phyloP scores from a whole-genome alignment of 148 eudicot species.

The Amaranthus cruentus region DNA sequence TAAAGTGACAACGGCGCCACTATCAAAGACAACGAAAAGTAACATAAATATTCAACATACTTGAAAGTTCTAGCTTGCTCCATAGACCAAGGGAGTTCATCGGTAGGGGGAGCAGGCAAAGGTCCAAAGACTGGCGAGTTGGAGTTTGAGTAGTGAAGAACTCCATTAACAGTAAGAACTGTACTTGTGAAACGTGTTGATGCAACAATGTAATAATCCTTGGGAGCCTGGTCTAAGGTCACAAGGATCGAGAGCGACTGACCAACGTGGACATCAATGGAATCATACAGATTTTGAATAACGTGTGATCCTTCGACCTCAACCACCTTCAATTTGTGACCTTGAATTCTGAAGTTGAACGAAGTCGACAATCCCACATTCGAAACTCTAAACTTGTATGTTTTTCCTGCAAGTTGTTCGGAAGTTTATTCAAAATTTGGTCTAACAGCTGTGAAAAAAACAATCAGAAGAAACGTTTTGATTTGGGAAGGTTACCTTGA shows the following conservation, averaged over 20 bases:
- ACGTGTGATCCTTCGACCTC: constrained; percentile 95
- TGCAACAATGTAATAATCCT: constrained; percentile 84
- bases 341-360: constrained; percentile 84
- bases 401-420: constrained; percentile 54
- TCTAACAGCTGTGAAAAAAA: not conserved
- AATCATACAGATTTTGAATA: constrained; percentile 60
- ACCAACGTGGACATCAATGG: constrained; percentile 85
- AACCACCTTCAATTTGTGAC: constrained; percentile 76
- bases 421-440: not conserved
- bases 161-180: constrained; percentile 45
- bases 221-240: constrained; percentile 72
- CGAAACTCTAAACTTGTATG: constrained; percentile 85
- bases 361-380: constrained; percentile 75
- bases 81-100: constrained; percentile 63
- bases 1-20: no score
- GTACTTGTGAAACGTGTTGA: constrained; percentile 64
- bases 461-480: not conserved
- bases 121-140: constrained; percentile 56
- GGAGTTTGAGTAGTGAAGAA: constrained; percentile 72
- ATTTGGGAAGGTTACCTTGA: constrained; percentile 47
- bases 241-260: constrained; percentile 82
- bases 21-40: no score
- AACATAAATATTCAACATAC: constrained; percentile 26
- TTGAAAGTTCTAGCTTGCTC: constrained; percentile 85
- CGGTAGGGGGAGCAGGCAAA: constrained; percentile 61